Conservation (phyloP, 106 monocot species). For the Vanilla planifolia region DNA sequence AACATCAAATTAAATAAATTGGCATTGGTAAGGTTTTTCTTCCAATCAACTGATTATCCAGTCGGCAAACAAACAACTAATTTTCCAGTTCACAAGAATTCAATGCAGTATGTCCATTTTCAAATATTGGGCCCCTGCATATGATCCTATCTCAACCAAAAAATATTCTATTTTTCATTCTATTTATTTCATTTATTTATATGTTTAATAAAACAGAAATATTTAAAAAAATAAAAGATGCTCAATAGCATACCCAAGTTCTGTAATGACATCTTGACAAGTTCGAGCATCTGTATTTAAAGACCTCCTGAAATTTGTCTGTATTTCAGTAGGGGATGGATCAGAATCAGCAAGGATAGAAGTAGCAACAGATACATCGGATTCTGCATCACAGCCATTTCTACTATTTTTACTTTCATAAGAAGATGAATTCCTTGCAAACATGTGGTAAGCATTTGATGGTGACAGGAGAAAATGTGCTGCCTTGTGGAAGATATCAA, state of each 20-base stretch:
- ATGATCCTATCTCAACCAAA: no score
- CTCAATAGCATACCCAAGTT: constrained; percentile 73
- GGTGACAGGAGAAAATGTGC: constrained; percentile 84
- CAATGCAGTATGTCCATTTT: no score
- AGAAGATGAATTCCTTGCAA: constrained; percentile 43
- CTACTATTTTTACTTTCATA: constrained; percentile 6
- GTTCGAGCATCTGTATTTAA: constrained; percentile 93
- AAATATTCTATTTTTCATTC: no score
- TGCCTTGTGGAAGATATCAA: constrained; percentile 75
- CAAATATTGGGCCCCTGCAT: no score
- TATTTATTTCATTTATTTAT: no score
- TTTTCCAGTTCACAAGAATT: no score
- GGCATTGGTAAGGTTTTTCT: no score
- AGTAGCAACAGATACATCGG: constrained; percentile 40
- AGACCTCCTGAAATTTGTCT: constrained; percentile 54
- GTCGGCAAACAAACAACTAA: no score
- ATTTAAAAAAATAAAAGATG: not conserved
- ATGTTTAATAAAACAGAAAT: not conserved
- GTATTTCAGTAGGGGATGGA: constrained; percentile 59
- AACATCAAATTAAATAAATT: no score
- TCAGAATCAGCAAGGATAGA: constrained; percentile 60
- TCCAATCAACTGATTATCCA: no score
- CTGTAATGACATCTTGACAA: constrained; percentile 93
- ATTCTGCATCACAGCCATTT: constrained; percentile 12
- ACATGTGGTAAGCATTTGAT: constrained; percentile 38